A percentile compares a stretch with the other conserved stretches of the same genome.
Evolutionary conservation across 768 basidiomycete genomes (phyloP).

Genomic region (Amanita rimosa): DNA sequence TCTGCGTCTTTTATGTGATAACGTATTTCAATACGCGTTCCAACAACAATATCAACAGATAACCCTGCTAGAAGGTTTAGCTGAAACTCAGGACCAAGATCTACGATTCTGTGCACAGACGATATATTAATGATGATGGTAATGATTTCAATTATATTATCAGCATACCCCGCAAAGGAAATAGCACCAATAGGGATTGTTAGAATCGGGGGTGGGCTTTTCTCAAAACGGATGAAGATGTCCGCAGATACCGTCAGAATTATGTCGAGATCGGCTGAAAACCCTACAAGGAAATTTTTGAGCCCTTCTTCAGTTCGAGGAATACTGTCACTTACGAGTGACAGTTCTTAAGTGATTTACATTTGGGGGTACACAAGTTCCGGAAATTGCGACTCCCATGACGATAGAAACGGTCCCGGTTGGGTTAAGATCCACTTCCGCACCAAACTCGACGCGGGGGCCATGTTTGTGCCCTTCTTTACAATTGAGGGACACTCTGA

Average conservation of each 20-base stretch:
- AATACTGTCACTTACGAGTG: conserved; percentile 16
- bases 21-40: neutral
- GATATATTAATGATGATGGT: neutral
- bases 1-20: neutral
- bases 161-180: neutral
- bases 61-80: neutral
- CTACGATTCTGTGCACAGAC: neutral
- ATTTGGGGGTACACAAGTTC: conserved; percentile 34
- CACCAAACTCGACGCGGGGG: conserved; percentile 13
- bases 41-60: neutral
- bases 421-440: conserved; percentile 19
- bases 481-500: conserved; percentile 17
- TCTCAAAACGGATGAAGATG: neutral
- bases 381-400: conserved; percentile 28
- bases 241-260: neutral
- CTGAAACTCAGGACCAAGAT: neutral
- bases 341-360: conserved; percentile 23
- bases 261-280: neutral
- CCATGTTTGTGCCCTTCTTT: no score
- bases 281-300: neutral
- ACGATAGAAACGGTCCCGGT: conserved; percentile 22
- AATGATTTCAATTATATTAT: neutral
- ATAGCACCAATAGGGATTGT: neutral
- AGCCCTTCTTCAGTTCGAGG: neutral
- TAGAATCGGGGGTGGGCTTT: neutral